Evolutionary conservation across 2,329 filamentous ascomycete species (phyloP), one percentile per base, ranked within the genome.

Genomic region (Fusarium mangiferae): DNA sequence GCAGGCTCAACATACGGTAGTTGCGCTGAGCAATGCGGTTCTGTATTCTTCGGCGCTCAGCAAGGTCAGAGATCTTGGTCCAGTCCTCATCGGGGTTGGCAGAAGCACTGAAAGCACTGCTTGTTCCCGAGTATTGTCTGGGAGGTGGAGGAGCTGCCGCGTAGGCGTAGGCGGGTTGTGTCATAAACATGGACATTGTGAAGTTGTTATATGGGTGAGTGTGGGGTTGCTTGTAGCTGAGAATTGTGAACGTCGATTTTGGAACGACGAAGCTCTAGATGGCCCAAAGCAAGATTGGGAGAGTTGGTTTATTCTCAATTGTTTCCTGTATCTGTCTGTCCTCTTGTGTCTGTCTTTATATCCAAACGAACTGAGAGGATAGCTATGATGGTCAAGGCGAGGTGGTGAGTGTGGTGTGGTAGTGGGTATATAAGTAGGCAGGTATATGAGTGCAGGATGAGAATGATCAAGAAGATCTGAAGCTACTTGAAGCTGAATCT

Each of bases 41-140:
- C 85, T 98, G 95, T 86, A 98, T 98, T 81, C 95, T 90, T 79
- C 95, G 89, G 80, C 96, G 92, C 85, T 98, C 96, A 58, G 95
- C 96, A 68, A 98, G 91, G 83, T 98, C 96, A 66, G 96, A 97
- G 82, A 98, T 98, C 90, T 98, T 97, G 81, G 96, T 98, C 96
- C 96, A 98, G 86, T 98, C 96, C 85, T 98, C 96, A 81, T 98
- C 95, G 62, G 96, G 94, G 83, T 97, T 97, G 78, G 95, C 96
- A 74, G 94, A 97, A 79, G 93, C 93, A 85, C 94, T 97, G 87
- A 97, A 98, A 78, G 96, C 96, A 85, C 94, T 98, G 86, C 94
- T 98, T 71, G 94, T 97, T 81, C 92, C 88, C 45, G 90, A 87
- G 78, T 92, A 92, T 80, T 94, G 92, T 82, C 92, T 90, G 58